Percentiles rank a stretch among this genome's conserved stretches.
These are phyloP conservation scores for Sclerotinia nivalis DNA, from an alignment of 2,329 filamentous ascomycete species.

Conservation along the genomic window DNA sequence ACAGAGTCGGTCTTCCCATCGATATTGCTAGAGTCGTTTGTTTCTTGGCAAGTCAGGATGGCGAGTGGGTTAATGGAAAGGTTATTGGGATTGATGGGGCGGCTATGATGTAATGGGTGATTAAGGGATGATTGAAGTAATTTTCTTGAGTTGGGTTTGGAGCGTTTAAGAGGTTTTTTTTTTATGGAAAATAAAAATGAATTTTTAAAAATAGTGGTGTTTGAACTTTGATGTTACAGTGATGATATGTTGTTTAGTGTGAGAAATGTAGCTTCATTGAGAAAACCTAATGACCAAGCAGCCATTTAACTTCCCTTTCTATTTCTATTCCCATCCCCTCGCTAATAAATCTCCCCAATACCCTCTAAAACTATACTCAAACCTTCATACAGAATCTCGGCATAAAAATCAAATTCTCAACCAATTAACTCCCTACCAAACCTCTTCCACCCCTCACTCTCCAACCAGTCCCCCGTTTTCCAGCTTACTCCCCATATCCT, in stretches of 20 bases:
- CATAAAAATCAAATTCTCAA: not conserved
- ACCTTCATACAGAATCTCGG: not conserved
- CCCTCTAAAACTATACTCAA: not conserved
- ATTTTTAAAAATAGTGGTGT: too few relatives aligned
- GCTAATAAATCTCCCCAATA: not conserved
- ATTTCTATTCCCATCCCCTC: too few relatives aligned
- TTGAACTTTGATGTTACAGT: too few relatives aligned
- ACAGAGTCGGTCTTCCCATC: conserved; percentile 66
- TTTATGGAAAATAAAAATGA: too few relatives aligned
- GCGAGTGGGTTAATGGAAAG: conserved; percentile 46
- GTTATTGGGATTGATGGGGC: conserved; percentile 34
- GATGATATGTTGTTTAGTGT: too few relatives aligned
- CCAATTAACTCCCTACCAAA: not conserved
- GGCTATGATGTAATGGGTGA: conserved; percentile 32
- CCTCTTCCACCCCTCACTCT: not conserved
- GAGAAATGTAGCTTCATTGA: too few relatives aligned
- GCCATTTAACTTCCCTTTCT: too few relatives aligned
- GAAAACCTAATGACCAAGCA: too few relatives aligned
- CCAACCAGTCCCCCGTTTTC: not conserved
- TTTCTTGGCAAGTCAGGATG: conserved; percentile 58
- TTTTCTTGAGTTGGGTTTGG: too few relatives aligned
- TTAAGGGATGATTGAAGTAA: too few relatives aligned
- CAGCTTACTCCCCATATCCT: not conserved
- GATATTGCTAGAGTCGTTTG: conserved; percentile 67
- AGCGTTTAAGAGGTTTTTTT: too few relatives aligned